Percentiles rank a stretch among this genome's conserved stretches.
Evolutionary conservation across 176 grass and related monocot species (phyloP).

Genomic region (Olyra latifolia): DNA sequence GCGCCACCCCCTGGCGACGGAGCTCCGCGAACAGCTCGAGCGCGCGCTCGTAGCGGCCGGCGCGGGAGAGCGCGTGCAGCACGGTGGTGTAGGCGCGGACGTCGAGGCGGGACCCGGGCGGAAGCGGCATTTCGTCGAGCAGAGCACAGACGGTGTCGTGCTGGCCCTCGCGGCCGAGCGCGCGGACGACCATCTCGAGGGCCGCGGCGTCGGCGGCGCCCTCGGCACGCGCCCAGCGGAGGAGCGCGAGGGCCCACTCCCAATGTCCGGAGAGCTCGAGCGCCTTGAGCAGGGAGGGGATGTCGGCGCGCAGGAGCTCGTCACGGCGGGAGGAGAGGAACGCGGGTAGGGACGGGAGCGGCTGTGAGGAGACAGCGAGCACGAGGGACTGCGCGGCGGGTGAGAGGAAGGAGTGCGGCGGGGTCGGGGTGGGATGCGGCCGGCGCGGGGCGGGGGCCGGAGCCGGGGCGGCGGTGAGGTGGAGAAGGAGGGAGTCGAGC

Average conservation of each 20-base stretch:
- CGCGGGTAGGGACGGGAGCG: slow-evolving; percentile 9
- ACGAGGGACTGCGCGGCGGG: slow-evolving; percentile 34
- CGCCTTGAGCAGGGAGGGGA: slow-evolving; percentile 57
- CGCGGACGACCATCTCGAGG: slow-evolving; percentile 68
- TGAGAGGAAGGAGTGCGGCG: slow-evolving; percentile 42
- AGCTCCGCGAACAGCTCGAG: slow-evolving; percentile 62
- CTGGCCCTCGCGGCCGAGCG: slow-evolving; percentile 38
- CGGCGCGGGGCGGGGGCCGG: background rate
- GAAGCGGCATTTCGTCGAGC: slow-evolving; percentile 71
- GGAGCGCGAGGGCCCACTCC: slow-evolving; percentile 61
- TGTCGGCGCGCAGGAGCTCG: slow-evolving; percentile 31
- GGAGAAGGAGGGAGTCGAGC: slow-evolving; percentile 74
- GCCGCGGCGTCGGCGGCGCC: slow-evolving; percentile 36
- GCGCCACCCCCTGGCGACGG: slow-evolving; percentile 48
- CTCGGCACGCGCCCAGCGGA: slow-evolving; percentile 58
- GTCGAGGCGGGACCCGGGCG: slow-evolving; percentile 43
- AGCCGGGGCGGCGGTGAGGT: slow-evolving; percentile 50
- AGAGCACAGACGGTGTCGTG: slow-evolving; percentile 51
- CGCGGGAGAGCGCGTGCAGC: slow-evolving; percentile 66
- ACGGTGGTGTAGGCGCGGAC: slow-evolving; percentile 81
- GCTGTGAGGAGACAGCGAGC: slow-evolving; percentile 25
- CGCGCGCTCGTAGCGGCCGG: slow-evolving; percentile 55
- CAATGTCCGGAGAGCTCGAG: slow-evolving; percentile 58
- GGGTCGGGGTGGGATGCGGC: slow-evolving; percentile 20
- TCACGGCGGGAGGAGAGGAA: slow-evolving; percentile 39